These are phyloP conservation scores for Lepiota subincarnata DNA, from an alignment of 768 basidiomycete genomes.

Conservation along the genomic window DNA sequence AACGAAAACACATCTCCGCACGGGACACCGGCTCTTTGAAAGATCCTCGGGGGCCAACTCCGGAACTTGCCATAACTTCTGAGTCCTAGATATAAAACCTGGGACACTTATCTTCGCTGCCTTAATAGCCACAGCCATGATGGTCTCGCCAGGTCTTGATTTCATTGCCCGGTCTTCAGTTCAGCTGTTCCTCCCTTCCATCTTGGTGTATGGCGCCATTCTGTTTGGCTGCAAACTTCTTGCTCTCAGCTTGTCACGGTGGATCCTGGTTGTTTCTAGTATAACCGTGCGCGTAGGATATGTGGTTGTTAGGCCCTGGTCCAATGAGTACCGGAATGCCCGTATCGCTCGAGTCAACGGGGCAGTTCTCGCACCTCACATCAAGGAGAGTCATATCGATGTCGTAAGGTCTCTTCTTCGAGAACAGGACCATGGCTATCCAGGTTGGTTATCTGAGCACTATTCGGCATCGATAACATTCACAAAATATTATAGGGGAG, in stretches of 20 bases:
- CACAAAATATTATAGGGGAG: not conserved
- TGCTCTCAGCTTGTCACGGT: not conserved
- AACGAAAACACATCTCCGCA: too few species aligned
- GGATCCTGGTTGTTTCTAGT: not conserved
- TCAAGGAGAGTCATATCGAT: constrained; percentile 24
- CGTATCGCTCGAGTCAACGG: constrained; percentile 26
- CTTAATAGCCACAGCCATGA: not conserved
- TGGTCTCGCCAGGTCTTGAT: not conserved
- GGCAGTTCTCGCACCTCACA: constrained; percentile 29
- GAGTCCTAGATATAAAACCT: too few species aligned
- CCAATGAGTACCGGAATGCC: not conserved
- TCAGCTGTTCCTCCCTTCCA: not conserved
- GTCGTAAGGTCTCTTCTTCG: constrained; percentile 17
- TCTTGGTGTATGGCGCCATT: not conserved
- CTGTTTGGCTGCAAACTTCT: not conserved
- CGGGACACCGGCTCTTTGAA: too few species aligned
- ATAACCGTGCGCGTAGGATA: not conserved
- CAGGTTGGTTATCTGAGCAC: constrained; percentile 20
- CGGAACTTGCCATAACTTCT: too few species aligned
- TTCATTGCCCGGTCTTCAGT: not conserved
- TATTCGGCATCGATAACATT: not conserved
- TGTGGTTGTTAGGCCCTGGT: not conserved
- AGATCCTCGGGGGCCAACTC: too few species aligned
- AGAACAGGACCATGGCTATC: constrained; percentile 28
- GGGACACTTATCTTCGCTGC: too few species aligned